Evolutionary conservation across 2,329 filamentous ascomycete species (phyloP).

Genomic region (Aspergillus latus): DNA sequence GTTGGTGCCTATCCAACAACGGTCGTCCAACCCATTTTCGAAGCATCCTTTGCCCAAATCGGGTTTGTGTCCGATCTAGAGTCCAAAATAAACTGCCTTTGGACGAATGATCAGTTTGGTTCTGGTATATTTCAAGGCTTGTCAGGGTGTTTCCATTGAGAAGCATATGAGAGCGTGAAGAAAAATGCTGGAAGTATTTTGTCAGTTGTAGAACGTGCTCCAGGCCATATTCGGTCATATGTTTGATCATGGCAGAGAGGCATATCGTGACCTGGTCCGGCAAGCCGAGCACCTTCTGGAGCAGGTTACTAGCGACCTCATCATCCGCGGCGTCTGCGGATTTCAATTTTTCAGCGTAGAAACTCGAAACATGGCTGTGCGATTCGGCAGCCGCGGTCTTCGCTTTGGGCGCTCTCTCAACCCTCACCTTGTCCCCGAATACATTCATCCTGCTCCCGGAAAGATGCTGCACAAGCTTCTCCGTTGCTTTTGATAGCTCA

Average conservation of each 20-base stretch:
- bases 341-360: slow-evolving; percentile 86
- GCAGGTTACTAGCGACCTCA: slow-evolving; percentile 61
- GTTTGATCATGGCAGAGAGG: slow-evolving; percentile 92
- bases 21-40: slow-evolving; percentile 95
- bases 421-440: slow-evolving; percentile 83
- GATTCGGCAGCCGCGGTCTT: slow-evolving; percentile 83
- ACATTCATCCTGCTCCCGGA: slow-evolving; percentile 88
- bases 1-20: slow-evolving; percentile 69
- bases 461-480: slow-evolving; percentile 87
- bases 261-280: slow-evolving; percentile 87
- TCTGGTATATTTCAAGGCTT: slow-evolving; percentile 92
- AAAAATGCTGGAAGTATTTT: slow-evolving; percentile 96
- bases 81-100: slow-evolving; percentile 95
- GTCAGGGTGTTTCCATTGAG: slow-evolving; percentile 92
- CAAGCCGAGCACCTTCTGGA: slow-evolving; percentile 83
- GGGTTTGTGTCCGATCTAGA: slow-evolving; percentile 85
- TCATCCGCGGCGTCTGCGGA: slow-evolving; percentile 54
- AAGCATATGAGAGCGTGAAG: slow-evolving; percentile 90
- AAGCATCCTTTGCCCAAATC: slow-evolving; percentile 82
- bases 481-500: slow-evolving; percentile 82
- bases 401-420: slow-evolving; percentile 73
- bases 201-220: slow-evolving; percentile 95
- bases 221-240: slow-evolving; percentile 86
- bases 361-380: slow-evolving; percentile 84
- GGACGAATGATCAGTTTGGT: slow-evolving; percentile 80